Evolutionary conservation across 1,284 basidiomycete species (phyloP), one percentile per base, ranked within the genome.

Genomic region (Pseudozyma hubeiensis): DNA sequence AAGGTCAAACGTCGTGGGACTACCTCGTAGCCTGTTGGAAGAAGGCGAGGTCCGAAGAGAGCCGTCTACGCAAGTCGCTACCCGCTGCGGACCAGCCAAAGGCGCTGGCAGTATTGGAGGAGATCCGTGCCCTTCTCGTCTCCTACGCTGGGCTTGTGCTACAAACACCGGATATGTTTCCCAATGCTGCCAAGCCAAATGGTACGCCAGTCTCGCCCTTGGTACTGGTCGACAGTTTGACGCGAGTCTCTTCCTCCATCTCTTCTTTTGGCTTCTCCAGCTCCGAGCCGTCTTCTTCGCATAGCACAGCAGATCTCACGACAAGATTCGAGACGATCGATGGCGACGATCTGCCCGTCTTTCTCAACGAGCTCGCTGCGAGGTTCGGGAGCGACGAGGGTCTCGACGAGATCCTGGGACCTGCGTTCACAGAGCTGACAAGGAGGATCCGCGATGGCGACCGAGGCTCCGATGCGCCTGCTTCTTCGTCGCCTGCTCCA

Each of bases 21-120:
- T 99, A 95, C 82, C 88, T 99, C 24, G 88, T 93, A 1, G 91
- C 91, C 19, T 92, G 92, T 79, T 99, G 96, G 96, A 94, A 92
- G 84, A 55, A 53, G n/a, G 65, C 75, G 30, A 67, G 67, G 35
- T 50, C 51, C 16, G 67, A 79, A 34, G 76, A 83, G 53, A 33
- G 30, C 19, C 49, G 56, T 7, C 60, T 77, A 5, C 64, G 74
- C 47, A 85, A 89, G 7, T 85, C 83, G 31, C 85, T 89, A 3
- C 87, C 93, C 10, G 91, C 51, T 0, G 44, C 70, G 7, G 92
- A 91, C 79, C 84, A 93, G 31, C 90, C 91, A 43, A 88, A 91
- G 54, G 75, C 67, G 11, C 24, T 61, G 7, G 40, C 51, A 3
- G 64, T 54, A 5, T 39, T 81, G 9, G 64, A 78, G 43, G 60